Percentiles rank a stretch among this genome's conserved stretches.
Evolutionary conservation across 495 filamentous ascomycete species (phyloP).

Genomic region (Penicillium goetzii): DNA sequence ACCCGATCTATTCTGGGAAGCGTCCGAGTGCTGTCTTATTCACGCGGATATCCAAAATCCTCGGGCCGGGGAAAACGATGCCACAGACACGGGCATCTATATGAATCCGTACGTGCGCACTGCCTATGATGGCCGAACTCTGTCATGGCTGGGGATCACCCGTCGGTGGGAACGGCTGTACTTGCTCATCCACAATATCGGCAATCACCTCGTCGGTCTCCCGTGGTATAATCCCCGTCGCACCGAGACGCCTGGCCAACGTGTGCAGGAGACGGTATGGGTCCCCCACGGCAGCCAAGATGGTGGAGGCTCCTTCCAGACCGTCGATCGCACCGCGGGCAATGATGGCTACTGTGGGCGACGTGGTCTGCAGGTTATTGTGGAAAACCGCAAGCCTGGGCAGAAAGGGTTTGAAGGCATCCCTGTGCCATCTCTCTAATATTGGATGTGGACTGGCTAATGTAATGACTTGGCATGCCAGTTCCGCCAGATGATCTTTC

Average conservation of each 20-base stretch:
- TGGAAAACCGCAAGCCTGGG: constrained; percentile 51
- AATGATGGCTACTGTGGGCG: constrained; percentile 62
- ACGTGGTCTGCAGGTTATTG: constrained; percentile 59
- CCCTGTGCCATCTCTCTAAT: constrained; percentile 32
- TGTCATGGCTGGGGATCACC: constrained; percentile 58
- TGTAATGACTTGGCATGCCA: constrained; percentile 12
- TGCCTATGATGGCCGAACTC: constrained; percentile 59
- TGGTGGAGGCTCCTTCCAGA: constrained; percentile 47
- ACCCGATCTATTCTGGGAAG: constrained; percentile 70
- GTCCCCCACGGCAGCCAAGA: constrained; percentile 36
- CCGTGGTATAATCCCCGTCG: constrained; percentile 64
- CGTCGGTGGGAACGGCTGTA: constrained; percentile 64
- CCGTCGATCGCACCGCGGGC: constrained; percentile 44
- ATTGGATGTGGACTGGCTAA: background rate
- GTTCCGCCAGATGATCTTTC: background rate
- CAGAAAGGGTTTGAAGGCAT: constrained; percentile 58
- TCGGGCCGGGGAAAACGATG: constrained; percentile 39
- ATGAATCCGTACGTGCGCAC: constrained; percentile 75
- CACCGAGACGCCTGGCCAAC: constrained; percentile 53
- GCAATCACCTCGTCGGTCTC: constrained; percentile 54
- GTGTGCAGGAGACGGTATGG: constrained; percentile 60
- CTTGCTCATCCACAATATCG: constrained; percentile 55
- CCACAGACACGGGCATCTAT: constrained; percentile 61
- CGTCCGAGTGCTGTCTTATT: constrained; percentile 79
- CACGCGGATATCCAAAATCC: constrained; percentile 67